These are phyloP conservation scores for Xylaria sp. DNA, from an alignment of 2,329 filamentous ascomycete species.

Conservation along the genomic window DNA sequence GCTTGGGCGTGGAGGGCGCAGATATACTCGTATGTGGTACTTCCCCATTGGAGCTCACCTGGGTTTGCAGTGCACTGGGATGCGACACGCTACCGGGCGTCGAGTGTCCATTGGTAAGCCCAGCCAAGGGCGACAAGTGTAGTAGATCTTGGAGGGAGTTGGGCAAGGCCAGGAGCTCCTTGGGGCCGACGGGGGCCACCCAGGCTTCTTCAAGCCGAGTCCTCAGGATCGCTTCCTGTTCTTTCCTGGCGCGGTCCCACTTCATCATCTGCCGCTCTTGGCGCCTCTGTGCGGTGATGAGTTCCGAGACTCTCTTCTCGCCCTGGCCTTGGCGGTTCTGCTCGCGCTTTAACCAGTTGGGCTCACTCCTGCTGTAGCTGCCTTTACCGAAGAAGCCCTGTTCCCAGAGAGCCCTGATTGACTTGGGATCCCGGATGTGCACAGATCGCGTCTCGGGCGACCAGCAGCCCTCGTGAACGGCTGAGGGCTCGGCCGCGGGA, in stretches of 20 bases:
- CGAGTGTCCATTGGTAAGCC: constrained; percentile 33
- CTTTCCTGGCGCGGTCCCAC: constrained; percentile 87
- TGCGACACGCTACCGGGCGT: not conserved
- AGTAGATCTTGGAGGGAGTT: constrained; percentile 62
- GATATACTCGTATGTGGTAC: constrained; percentile 6
- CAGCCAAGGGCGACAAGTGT: constrained; percentile 29
- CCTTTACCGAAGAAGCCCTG: constrained; percentile 98
- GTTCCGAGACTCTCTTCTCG: constrained; percentile 79
- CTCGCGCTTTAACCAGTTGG: constrained; percentile 89
- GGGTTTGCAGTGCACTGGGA: not conserved
- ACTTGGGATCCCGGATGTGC: constrained; percentile 80
- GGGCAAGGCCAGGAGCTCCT: constrained; percentile 64
- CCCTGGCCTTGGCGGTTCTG: constrained; percentile 75
- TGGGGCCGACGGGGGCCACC: constrained; percentile 58
- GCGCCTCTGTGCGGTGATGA: constrained; percentile 79
- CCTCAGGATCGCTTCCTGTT: constrained; percentile 84
- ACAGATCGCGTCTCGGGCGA: constrained; percentile 84
- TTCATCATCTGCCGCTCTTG: constrained; percentile 87
- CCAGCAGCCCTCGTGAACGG: constrained; percentile 79
- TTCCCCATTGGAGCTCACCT: not conserved
- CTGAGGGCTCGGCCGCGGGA: constrained; percentile 71
- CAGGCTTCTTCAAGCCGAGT: constrained; percentile 64
- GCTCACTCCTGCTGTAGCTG: constrained; percentile 90
- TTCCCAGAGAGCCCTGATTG: constrained; percentile 88
- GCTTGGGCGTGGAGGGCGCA: not conserved